phyloP scores from a whole-genome alignment of 2,329 filamentous ascomycete genomes.

The Fusarium illudens region DNA sequence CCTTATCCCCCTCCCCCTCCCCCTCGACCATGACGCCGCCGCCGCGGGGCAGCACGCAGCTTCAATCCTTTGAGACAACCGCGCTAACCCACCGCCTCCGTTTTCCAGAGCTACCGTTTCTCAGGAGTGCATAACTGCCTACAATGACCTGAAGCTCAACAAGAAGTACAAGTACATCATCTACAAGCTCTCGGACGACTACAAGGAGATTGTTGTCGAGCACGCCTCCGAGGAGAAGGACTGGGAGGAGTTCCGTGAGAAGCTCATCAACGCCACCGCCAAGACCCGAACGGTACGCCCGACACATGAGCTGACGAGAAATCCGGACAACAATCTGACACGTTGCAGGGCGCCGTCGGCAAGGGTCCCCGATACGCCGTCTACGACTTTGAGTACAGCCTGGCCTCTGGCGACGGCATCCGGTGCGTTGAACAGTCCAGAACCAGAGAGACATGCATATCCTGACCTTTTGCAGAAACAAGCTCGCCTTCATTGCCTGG shows the following conservation, averaged over 20 bases:
- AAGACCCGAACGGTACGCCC: slow-evolving; percentile 72
- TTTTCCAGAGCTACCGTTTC: slow-evolving; percentile 72
- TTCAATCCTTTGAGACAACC: slow-evolving; percentile 19
- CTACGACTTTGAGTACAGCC: slow-evolving; percentile 83
- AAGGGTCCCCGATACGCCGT: slow-evolving; percentile 84
- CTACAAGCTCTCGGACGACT: slow-evolving; percentile 86
- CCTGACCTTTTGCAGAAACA: slow-evolving; percentile 64
- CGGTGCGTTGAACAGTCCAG: slow-evolving; percentile 57
- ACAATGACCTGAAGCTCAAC: slow-evolving; percentile 84
- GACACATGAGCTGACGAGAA: not conserved
- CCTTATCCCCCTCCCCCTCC: slow-evolving; percentile 2
- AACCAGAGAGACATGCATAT: not conserved
- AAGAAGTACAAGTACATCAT: slow-evolving; percentile 88
- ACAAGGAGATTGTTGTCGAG: slow-evolving; percentile 84
- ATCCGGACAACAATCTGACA: slow-evolving; percentile 15
- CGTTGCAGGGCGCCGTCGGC: slow-evolving; percentile 60
- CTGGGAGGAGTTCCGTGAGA: slow-evolving; percentile 78
- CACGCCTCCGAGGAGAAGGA: slow-evolving; percentile 72
- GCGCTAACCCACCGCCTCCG: slow-evolving; percentile 37
- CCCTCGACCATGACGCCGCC: slow-evolving; percentile 30
- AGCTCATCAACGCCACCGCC: slow-evolving; percentile 76
- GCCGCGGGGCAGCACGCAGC: slow-evolving; percentile 37
- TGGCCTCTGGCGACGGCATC: slow-evolving; percentile 75
- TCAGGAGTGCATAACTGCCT: slow-evolving; percentile 74
- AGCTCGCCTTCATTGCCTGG: slow-evolving; percentile 82